Conservation (phyloP, 768 basidiomycete genomes). For the Termitomyces sp. region DNA sequence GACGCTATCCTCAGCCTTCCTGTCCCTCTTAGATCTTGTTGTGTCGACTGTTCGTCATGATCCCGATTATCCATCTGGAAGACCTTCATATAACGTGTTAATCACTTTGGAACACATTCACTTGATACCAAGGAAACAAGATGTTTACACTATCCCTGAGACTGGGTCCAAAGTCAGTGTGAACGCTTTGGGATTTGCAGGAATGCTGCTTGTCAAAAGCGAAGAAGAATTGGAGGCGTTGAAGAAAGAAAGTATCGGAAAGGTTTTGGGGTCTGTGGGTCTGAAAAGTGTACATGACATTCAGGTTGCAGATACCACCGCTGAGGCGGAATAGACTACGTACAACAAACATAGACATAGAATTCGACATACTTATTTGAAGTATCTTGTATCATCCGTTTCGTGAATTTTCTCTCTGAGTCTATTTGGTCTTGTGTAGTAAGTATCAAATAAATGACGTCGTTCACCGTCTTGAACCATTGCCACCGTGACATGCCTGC, state of each 20-base stretch:
- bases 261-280: conserved; percentile 62
- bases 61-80: conserved; percentile 54
- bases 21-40: conserved; percentile 71
- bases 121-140: conserved; percentile 73
- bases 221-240: conserved; percentile 71
- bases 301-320: conserved; percentile 46
- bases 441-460: neutral
- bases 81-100: conserved; percentile 80
- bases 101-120: conserved; percentile 83
- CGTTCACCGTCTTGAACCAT: neutral
- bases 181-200: conserved; percentile 88
- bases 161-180: conserved; percentile 63
- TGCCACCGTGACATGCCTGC: conserved; percentile 2
- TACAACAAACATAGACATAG: no score
- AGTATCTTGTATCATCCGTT: no score
- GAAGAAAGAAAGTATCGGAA: conserved; percentile 55
- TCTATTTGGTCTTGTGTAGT: conserved; percentile 8
- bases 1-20: conserved; percentile 55
- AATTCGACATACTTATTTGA: no score
- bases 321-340: conserved; percentile 15
- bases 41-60: conserved; percentile 72
- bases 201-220: conserved; percentile 85
- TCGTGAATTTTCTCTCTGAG: conserved; percentile 9
- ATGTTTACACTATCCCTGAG: conserved; percentile 48
- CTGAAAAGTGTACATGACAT: conserved; percentile 65